Evolutionary conservation across 306 rosid species (phyloP).

Genomic region (Morella rubra): DNA sequence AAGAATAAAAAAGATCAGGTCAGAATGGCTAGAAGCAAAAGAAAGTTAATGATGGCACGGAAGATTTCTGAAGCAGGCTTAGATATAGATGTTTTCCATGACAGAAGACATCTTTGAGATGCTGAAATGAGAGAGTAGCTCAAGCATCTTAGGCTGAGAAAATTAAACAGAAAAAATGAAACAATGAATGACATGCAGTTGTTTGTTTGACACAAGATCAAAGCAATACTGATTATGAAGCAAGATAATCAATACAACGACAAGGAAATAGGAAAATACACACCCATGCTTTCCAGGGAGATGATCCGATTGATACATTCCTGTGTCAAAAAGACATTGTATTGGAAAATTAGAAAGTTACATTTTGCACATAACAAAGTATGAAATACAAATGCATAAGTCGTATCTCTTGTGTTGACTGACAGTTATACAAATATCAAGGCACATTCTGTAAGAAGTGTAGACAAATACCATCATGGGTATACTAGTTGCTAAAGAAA

Average conservation of each 20-base stretch:
- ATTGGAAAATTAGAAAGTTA: conserved; percentile 24
- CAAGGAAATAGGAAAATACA: conserved; percentile 24
- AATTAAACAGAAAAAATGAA: not conserved
- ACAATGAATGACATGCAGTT: not conserved
- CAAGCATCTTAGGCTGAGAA: not conserved
- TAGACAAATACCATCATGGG: not conserved
- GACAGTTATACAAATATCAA: conserved; percentile 7
- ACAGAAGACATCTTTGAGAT: not conserved
- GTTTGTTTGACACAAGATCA: conserved; percentile 5
- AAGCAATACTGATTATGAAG: not conserved
- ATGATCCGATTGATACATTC: conserved; percentile 92
- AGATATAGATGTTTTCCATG: not conserved
- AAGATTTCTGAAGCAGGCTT: not conserved
- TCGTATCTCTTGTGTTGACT: conserved; percentile 5
- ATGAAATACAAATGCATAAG: conserved; percentile 11
- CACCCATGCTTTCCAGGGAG: conserved; percentile 81
- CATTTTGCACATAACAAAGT: not conserved
- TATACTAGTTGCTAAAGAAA: not conserved
- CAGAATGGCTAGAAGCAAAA: not conserved
- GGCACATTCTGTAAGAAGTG: not conserved
- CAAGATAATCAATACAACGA: conserved; percentile 6
- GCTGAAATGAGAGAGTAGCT: not conserved
- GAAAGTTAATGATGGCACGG: not conserved
- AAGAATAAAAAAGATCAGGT: too few species aligned
- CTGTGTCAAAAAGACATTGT: conserved; percentile 44